Evolutionary conservation across 2,329 filamentous ascomycete species (phyloP), one percentile per base, ranked within the genome.

Genomic region (Xylaria sp.): DNA sequence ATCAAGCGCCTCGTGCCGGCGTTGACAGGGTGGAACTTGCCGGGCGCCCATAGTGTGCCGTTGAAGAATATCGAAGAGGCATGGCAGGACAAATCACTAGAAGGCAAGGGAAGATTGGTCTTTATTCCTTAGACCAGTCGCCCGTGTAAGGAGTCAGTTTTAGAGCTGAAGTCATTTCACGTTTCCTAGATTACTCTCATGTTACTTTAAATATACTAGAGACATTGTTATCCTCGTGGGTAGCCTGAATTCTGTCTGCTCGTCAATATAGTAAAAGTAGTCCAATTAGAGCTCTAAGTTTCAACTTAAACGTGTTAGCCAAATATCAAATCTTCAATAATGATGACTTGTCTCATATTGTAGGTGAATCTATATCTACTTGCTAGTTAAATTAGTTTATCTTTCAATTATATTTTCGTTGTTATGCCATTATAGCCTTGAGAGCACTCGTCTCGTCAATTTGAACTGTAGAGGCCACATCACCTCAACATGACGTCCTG

Each of bases 1-100:
- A 64, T 78, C 44, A 71, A 72, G 29, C 69, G 58, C 0, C 66
- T 80, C 57, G 63, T 79, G 36, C 66, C 75, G 25, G 74, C 72
- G 1, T 77, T 80, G 69, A 74, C 74, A 29, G 70, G 61, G 4
- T 76, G 79, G 71, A 74, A 75, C 54, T 54, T 77, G 56, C 58
- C 69, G 36, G 68, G 71, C 15, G 68, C 72, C 1, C 65, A 64
- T 7, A 56, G 68, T 29, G 61, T 79, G 22, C 73, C 74, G n/a
- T 59, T 79, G 20, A 73, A 72, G 57, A 72, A 79, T 56, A 76
- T 81, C n/a, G 74, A 77, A 31, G 61, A 67, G 49, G 71, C 71
- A 2, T 80, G 78, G 79, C 62, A 68, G 9, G 74, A 78, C 33
- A 71, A 69, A 47, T 65, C 72, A 2, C 57, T 74, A 27, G 62